Evolutionary conservation across 345 rosid genomes (phyloP).

Genomic region (Dipteronia sinensis): DNA sequence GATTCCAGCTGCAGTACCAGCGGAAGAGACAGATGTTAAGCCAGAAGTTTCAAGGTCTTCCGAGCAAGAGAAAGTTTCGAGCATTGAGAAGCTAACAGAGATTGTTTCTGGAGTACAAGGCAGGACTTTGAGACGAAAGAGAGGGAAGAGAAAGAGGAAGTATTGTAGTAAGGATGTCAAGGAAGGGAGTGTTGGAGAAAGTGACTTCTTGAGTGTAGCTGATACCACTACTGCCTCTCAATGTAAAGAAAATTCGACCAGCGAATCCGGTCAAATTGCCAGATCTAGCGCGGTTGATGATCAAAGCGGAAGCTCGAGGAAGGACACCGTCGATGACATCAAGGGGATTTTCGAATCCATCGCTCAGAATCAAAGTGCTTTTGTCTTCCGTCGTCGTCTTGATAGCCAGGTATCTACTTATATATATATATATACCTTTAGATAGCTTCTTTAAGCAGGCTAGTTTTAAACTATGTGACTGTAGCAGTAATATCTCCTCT

Average conservation of each 20-base stretch:
- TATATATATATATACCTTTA: background rate
- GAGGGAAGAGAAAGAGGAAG: conserved; percentile 90
- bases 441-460: background rate
- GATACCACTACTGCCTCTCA: conserved; percentile 42
- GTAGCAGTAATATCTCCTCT: conserved; percentile 1
- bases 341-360: conserved; percentile 51
- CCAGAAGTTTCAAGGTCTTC: conserved; percentile 32
- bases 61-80: conserved; percentile 35
- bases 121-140: conserved; percentile 53
- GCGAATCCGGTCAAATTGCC: conserved; percentile 37
- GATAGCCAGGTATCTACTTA: conserved; percentile 76
- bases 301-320: conserved; percentile 30
- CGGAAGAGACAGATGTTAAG: conserved; percentile 43
- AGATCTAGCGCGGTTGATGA: conserved; percentile 32
- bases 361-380: conserved; percentile 54
- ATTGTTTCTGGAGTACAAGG: conserved; percentile 44
- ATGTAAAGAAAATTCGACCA: conserved; percentile 48
- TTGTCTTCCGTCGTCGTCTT: conserved; percentile 61
- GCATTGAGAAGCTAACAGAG: conserved; percentile 36
- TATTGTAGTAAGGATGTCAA: conserved; percentile 53
- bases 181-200: conserved; percentile 73
- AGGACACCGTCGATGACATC: conserved; percentile 39
- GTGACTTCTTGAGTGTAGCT: conserved; percentile 49
- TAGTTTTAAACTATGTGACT: background rate
- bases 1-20: conserved; percentile 30